Base-by-base conservation (phyloP, 116 monocot genomes). In the Papilionanthe hybrid region DNA sequence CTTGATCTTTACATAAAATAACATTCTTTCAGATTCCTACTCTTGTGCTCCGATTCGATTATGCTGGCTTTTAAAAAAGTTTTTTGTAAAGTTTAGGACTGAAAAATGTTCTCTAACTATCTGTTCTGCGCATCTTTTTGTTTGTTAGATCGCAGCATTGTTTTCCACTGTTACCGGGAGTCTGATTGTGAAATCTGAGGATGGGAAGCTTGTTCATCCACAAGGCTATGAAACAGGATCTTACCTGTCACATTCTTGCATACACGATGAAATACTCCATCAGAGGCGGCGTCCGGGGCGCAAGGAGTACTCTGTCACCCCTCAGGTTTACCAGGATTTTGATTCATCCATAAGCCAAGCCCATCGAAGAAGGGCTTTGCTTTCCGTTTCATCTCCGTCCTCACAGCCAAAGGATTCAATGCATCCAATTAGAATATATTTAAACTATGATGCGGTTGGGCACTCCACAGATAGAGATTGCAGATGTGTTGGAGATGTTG, bases 401-500 rank as follows among this genome's bases (percentile, higher is more conserved):
- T 48, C 37, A 19, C n/a, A 11, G 4, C 79, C 85, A 30, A 86
- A 82, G 41, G 79, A 86, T 87, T 68, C 74, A 44, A 94, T 84
- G 76, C 82, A 99, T 50, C 93, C 95, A 0, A 99, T 99, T 66
- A 86, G 98, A 72, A 99, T 99, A 68, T 91, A 83, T 85, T 81
- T 99, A 25, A 94, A 99, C 85, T 99, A 99, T 84, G 98, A 99
- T 80, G 98, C 98, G 27, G 98, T 99, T 76, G 98, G 98, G 18
- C 90, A 91, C 66, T 90, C 95, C 27, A 79, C 85, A 32, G 98
- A 99, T 77, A 86, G 98, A 83, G 98, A 99, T 78, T 99, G 98
- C 60, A 87, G 49, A 66, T 78, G 44, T 76, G 84, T 99, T 88
- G 94, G 94, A 4, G 95, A 94, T 79, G 75, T 94, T 75, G 98